Percentiles rank a stretch among this genome's conserved stretches.
These are phyloP conservation scores for Globisporangium paroecandrum DNA, from an alignment of 352 stramenopile genomes.

Conservation along the genomic window DNA sequence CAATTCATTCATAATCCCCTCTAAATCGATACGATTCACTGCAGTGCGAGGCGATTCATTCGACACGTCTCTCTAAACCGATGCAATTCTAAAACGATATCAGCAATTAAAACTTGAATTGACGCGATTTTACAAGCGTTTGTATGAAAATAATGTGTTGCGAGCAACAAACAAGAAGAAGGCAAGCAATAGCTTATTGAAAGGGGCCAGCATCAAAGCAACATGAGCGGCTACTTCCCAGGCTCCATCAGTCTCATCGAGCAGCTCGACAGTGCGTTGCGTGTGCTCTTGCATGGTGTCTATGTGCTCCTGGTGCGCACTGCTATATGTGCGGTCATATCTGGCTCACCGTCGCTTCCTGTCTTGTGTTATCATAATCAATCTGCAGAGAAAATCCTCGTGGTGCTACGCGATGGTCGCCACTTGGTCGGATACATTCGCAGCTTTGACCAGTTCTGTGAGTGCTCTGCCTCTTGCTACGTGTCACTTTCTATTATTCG, in stretches of 20 bases:
- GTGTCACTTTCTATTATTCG: too few relatives aligned
- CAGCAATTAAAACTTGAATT: constrained; percentile 15
- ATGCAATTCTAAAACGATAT: constrained; percentile 4
- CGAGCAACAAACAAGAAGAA: constrained; percentile 6
- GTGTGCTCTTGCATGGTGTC: background rate
- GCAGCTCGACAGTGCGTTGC: constrained; percentile 75
- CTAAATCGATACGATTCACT: constrained; percentile 3
- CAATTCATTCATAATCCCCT: constrained; percentile 19
- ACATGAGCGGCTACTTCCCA: constrained; percentile 76
- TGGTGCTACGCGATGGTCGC: constrained; percentile 94
- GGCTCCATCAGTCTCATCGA: constrained; percentile 81
- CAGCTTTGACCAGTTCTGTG: constrained; percentile 89
- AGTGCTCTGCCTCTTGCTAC: constrained; percentile 15
- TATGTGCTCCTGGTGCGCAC: background rate
- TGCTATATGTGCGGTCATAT: background rate
- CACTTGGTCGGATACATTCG: constrained; percentile 91
- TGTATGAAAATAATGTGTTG: background rate
- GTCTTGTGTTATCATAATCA: background rate
- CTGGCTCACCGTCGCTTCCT: background rate
- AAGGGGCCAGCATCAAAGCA: constrained; percentile 1
- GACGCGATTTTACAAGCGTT: background rate
- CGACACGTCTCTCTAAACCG: background rate
- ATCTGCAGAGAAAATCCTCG: constrained; percentile 76
- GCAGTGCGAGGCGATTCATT: constrained; percentile 18
- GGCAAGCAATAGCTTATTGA: constrained; percentile 2